These are phyloP conservation scores for Aspergillus bombycis DNA, from an alignment of 2,329 filamentous ascomycete genomes.

Conservation along the genomic window DNA sequence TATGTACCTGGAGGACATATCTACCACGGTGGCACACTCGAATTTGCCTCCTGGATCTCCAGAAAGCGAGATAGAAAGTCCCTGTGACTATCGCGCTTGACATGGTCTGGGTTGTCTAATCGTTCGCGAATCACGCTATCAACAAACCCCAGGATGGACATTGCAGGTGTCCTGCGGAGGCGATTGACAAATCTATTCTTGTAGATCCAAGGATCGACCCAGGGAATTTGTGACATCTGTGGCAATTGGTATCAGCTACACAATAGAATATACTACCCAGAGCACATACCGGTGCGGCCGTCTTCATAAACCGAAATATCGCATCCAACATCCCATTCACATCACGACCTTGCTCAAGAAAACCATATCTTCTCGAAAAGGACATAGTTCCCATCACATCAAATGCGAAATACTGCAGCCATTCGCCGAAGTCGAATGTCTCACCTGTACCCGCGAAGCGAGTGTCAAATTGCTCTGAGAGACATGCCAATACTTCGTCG, in stretches of 20 bases:
- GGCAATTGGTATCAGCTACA: neutral
- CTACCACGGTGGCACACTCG: neutral
- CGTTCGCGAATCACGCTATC: neutral
- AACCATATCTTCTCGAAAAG: conserved; percentile 34
- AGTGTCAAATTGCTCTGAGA: conserved; percentile 27
- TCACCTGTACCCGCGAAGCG: conserved; percentile 8
- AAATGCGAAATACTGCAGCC: conserved; percentile 39
- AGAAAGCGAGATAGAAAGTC: neutral
- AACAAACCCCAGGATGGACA: neutral
- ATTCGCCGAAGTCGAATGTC: conserved; percentile 28
- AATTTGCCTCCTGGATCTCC: neutral
- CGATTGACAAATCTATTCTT: neutral
- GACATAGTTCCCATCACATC: conserved; percentile 38
- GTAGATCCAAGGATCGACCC: conserved; percentile 9
- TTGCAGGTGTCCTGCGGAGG: neutral
- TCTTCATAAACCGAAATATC: conserved; percentile 21
- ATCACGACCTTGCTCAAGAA: conserved; percentile 33
- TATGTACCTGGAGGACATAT: neutral
- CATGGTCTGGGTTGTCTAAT: too few relatives aligned
- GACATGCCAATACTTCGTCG: conserved; percentile 21
- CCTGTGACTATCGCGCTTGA: neutral
- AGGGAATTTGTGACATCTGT: conserved; percentile 31
- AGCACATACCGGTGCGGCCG: conserved; percentile 25
- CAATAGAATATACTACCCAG: neutral
- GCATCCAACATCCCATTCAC: conserved; percentile 28